A percentile compares a stretch with the other conserved stretches of the same genome.
Conservation (phyloP, 352 stramenopile genomes). For the Pythium insidiosum region DNA sequence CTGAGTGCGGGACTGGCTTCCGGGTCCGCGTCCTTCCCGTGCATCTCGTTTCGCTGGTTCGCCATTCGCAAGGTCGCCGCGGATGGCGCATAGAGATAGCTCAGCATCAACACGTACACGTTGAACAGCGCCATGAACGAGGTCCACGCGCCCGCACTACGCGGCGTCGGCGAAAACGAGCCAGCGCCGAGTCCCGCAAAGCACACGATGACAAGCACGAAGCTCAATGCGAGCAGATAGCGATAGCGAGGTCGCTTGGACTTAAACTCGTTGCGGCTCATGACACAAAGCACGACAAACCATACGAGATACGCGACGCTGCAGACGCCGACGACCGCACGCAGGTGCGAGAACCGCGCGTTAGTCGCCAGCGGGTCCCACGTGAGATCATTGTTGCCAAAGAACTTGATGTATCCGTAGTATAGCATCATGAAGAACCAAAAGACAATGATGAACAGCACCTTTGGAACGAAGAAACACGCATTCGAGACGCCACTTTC, state of each 20-base stretch:
- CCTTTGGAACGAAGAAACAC: slow-evolving; percentile 46
- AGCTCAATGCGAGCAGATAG: slow-evolving; percentile 35
- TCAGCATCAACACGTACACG: slow-evolving; percentile 44
- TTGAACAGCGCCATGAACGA: slow-evolving; percentile 47
- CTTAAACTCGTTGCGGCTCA: slow-evolving; percentile 35
- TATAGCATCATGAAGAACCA: slow-evolving; percentile 44
- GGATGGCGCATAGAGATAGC: slow-evolving; percentile 50
- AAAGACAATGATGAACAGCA: slow-evolving; percentile 40
- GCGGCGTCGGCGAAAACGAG: slow-evolving; percentile 33
- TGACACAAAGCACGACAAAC: slow-evolving; percentile 25
- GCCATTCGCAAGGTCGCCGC: slow-evolving; percentile 21
- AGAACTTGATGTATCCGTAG: slow-evolving; percentile 57
- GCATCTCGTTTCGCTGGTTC: slow-evolving; percentile 12
- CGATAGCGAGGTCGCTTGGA: slow-evolving; percentile 34
- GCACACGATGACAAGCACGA: slow-evolving; percentile 38
- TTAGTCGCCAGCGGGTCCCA: slow-evolving; percentile 37
- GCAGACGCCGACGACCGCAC: slow-evolving; percentile 25
- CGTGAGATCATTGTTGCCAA: slow-evolving; percentile 41
- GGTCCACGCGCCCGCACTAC: slow-evolving; percentile 41
- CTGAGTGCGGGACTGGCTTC: slow-evolving; percentile 17
- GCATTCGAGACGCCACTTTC: slow-evolving; percentile 40
- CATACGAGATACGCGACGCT: slow-evolving; percentile 44
- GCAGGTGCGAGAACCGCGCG: slow-evolving; percentile 26
- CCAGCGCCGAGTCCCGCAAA: slow-evolving; percentile 32
- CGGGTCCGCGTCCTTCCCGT: slow-evolving; percentile 12